Conservation (phyloP, 257 asterid species). For the Solanum appendiculatum region DNA sequence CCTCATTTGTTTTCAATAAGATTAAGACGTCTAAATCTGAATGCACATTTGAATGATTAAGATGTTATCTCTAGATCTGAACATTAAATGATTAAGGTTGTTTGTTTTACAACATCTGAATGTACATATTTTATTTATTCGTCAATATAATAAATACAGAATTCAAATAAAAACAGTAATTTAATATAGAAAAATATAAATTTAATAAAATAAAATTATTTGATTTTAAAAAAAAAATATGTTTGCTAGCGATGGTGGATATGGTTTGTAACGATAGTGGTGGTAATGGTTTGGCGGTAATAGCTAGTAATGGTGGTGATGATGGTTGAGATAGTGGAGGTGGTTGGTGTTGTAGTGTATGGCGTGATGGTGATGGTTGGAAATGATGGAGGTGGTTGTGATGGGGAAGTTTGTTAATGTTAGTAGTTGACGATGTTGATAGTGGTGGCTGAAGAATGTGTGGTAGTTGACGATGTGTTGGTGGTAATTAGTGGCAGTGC, state of each 20-base stretch:
- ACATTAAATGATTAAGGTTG: neutral
- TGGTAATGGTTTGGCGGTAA: neutral
- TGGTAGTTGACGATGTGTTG: neutral
- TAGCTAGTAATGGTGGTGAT: neutral
- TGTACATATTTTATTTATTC: neutral
- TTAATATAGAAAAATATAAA: neutral
- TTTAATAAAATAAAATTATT: neutral
- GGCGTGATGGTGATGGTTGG: too few relatives aligned
- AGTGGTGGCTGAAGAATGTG: neutral
- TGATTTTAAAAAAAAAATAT: neutral
- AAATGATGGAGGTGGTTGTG: neutral
- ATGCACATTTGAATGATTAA: neutral
- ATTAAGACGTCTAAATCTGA: neutral
- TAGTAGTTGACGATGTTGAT: neutral
- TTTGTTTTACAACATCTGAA: neutral
- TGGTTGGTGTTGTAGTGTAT: neutral
- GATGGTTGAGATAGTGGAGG: neutral
- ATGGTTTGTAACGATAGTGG: neutral
- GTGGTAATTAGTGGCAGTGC: neutral
- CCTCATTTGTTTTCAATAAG: neutral
- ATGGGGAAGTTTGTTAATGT: neutral
- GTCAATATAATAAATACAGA: neutral
- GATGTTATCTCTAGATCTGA: neutral
- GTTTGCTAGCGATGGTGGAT: neutral
- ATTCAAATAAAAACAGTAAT: neutral